phyloP scores from a whole-genome alignment of 2,329 filamentous ascomycete species.

The Cladosporium austrohemisphaericum region DNA sequence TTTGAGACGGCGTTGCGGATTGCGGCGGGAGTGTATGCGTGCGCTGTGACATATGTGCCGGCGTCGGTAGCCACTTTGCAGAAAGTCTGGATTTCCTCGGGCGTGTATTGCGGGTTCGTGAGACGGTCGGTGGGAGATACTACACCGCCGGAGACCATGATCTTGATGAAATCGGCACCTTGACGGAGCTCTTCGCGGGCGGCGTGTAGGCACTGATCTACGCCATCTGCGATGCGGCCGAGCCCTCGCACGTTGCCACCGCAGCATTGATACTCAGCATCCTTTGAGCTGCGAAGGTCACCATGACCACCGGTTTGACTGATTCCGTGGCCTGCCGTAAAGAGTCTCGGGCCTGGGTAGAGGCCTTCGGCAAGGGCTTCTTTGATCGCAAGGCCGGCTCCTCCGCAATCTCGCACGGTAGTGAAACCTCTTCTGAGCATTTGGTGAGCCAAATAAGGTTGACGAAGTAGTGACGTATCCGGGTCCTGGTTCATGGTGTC shows the following conservation, averaged over 20 bases:
- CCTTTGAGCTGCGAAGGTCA: constrained; percentile 47
- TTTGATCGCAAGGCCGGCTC: constrained; percentile 53
- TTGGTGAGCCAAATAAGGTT: constrained; percentile 46
- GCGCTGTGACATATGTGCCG: constrained; percentile 54
- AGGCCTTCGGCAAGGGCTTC: constrained; percentile 56
- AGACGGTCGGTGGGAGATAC: constrained; percentile 54
- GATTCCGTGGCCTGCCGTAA: constrained; percentile 53
- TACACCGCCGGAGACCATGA: constrained; percentile 58
- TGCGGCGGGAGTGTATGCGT: constrained; percentile 54
- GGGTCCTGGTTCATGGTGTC: constrained; percentile 36
- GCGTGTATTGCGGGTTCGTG: constrained; percentile 54
- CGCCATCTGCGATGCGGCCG: constrained; percentile 51
- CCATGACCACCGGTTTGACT: constrained; percentile 58
- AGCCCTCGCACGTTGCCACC: constrained; percentile 41
- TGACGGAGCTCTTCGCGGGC: constrained; percentile 53
- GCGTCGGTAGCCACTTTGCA: constrained; percentile 47
- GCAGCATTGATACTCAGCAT: constrained; percentile 48
- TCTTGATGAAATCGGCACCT: constrained; percentile 60
- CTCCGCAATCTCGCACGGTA: constrained; percentile 56
- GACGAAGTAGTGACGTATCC: constrained; percentile 41
- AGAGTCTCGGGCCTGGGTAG: constrained; percentile 53
- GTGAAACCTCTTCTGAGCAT: constrained; percentile 59
- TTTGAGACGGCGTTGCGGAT: constrained; percentile 55
- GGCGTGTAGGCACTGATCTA: constrained; percentile 51
- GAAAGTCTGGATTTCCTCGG: constrained; percentile 55